phyloP scores from a whole-genome alignment of 495 filamentous ascomycete species.

The Daldinia vernicosa region DNA sequence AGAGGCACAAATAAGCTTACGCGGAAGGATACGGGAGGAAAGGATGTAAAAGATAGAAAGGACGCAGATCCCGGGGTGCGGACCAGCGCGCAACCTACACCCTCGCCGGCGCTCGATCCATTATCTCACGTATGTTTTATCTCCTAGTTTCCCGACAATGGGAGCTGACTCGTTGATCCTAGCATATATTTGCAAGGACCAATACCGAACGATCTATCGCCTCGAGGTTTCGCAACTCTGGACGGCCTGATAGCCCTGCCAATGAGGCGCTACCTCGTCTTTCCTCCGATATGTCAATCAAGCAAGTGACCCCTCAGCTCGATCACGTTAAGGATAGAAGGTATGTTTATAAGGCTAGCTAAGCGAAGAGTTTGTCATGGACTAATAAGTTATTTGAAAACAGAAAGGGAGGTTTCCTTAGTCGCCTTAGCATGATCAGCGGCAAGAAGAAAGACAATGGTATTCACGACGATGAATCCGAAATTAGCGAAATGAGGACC shows the following conservation, averaged over 20 bases:
- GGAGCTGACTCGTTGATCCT: slow-evolving; percentile 10
- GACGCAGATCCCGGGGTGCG: slow-evolving; percentile 27
- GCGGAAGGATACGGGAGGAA: slow-evolving; percentile 37
- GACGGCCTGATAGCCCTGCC: slow-evolving; percentile 61
- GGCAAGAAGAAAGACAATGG: slow-evolving; percentile 72
- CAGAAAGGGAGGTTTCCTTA: slow-evolving; percentile 90
- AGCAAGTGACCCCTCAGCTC: slow-evolving; percentile 37
- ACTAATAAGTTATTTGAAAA: slow-evolving; percentile 36
- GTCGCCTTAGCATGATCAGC: slow-evolving; percentile 78
- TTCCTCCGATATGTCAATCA: slow-evolving; percentile 47
- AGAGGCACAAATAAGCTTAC: slow-evolving; percentile 37
- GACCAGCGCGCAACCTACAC: slow-evolving; percentile 26
- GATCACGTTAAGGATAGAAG: slow-evolving; percentile 71
- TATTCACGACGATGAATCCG: slow-evolving; percentile 74
- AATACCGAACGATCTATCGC: slow-evolving; percentile 77
- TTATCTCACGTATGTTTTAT: slow-evolving; percentile 56
- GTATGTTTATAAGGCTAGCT: slow-evolving; percentile 54
- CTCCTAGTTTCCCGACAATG: slow-evolving; percentile 3
- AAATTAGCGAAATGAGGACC: slow-evolving; percentile 72
- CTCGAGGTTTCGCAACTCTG: slow-evolving; percentile 68
- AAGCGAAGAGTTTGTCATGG: slow-evolving; percentile 21
- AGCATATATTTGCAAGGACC: slow-evolving; percentile 83
- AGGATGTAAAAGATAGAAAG: slow-evolving; percentile 43
- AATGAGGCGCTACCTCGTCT: slow-evolving; percentile 53
- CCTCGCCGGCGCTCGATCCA: slow-evolving; percentile 53